A percentile compares a stretch with the other conserved stretches of the same genome.
phyloP scores from a whole-genome alignment of 2,329 filamentous ascomycete species.

The Parafenestella ontariensis region DNA sequence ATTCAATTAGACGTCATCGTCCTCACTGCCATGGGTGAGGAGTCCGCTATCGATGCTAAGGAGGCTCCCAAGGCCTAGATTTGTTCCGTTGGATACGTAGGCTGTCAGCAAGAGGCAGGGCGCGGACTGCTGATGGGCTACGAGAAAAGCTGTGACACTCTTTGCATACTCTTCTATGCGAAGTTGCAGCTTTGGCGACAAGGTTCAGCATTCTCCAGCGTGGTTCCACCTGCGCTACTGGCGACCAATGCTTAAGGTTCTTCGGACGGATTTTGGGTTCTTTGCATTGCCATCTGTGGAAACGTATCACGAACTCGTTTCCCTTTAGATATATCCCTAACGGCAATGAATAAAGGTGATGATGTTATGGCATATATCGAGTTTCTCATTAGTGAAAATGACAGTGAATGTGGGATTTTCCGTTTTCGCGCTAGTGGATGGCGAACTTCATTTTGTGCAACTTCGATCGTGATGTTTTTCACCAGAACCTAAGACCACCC shows the following conservation, averaged over 20 bases:
- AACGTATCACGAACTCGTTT: constrained; percentile 45
- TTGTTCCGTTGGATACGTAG: constrained; percentile 30
- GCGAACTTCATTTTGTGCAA: constrained; percentile 14
- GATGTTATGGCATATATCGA: constrained; percentile 37
- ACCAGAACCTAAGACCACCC: neutral
- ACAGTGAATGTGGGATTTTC: constrained; percentile 27
- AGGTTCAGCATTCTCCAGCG: constrained; percentile 41
- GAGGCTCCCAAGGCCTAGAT: constrained; percentile 71
- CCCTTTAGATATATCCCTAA: constrained; percentile 45
- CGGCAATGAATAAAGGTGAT: constrained; percentile 48
- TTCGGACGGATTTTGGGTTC: constrained; percentile 47
- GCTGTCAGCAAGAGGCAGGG: constrained; percentile 37
- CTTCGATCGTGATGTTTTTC: neutral
- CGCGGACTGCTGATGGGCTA: constrained; percentile 34
- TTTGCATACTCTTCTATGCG: constrained; percentile 27
- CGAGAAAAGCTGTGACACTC: constrained; percentile 30
- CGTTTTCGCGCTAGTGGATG: constrained; percentile 32
- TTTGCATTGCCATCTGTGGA: constrained; percentile 49
- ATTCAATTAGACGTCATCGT: constrained; percentile 78
- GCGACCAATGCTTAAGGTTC: constrained; percentile 44
- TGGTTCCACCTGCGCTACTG: constrained; percentile 37
- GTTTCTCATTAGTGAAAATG: constrained; percentile 29
- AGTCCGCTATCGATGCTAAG: constrained; percentile 91
- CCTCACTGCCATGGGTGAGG: constrained; percentile 95
- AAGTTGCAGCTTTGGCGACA: constrained; percentile 35